Evolutionary conservation across 2,329 filamentous ascomycete species (phyloP).

Genomic region (Phyllosticta capitalensis): DNA sequence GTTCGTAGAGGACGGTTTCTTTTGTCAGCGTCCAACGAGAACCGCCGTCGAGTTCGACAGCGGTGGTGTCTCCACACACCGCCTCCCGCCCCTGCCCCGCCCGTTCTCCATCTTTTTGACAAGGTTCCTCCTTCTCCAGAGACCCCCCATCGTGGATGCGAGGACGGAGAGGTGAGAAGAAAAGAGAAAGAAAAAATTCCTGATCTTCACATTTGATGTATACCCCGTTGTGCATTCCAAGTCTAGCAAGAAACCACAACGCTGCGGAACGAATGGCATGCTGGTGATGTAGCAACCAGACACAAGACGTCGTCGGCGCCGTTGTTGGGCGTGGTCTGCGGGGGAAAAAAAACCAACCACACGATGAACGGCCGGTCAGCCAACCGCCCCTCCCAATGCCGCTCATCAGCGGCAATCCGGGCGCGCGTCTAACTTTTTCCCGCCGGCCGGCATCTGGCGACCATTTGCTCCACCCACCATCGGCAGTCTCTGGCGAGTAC

Average conservation of each 20-base stretch:
- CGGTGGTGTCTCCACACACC: not conserved
- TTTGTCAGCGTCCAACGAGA: not conserved
- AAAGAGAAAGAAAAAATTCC: not conserved
- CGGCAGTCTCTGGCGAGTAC: not conserved
- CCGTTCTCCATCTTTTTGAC: not conserved
- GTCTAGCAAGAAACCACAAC: not conserved
- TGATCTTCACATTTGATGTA: not conserved
- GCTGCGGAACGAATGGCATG: not conserved
- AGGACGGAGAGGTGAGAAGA: not conserved
- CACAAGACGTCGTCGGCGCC: no score
- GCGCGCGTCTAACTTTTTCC: not conserved
- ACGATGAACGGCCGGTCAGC: no score
- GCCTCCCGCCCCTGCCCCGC: not conserved
- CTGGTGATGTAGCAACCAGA: no score
- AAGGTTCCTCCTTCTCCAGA: not conserved
- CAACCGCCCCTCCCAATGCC: no score
- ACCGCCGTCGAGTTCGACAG: no score
- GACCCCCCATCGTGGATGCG: not conserved
- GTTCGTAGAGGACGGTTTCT: not conserved
- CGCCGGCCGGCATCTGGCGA: no score
- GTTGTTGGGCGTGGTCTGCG: no score
- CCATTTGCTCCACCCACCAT: not conserved
- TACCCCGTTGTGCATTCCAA: not conserved
- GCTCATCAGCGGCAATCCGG: not conserved
- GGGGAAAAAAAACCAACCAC: no score